Evolutionary conservation across 768 basidiomycete species (phyloP).

Genomic region (Tulasnella sp.): DNA sequence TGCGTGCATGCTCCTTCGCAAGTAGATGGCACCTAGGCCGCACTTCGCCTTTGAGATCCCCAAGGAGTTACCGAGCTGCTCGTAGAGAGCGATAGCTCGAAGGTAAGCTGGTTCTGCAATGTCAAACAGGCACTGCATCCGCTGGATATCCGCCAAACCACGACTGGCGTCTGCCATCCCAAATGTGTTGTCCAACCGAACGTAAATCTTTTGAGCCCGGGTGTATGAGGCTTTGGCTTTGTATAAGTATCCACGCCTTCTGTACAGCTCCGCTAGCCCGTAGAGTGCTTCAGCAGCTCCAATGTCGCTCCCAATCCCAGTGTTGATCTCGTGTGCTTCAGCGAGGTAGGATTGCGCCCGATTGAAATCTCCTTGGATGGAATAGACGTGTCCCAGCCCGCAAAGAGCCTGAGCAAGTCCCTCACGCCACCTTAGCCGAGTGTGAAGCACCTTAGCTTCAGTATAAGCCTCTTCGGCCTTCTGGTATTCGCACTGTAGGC

Average conservation of each 20-base stretch:
- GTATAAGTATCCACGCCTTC: not conserved
- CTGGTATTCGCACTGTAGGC: no score
- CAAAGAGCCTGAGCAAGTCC: no score
- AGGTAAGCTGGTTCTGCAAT: not conserved
- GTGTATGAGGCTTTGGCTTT: not conserved
- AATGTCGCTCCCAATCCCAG: no score
- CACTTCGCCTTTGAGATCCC: not conserved
- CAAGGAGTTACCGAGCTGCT: not conserved
- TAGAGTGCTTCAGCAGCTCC: not conserved
- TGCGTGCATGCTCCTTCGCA: not conserved
- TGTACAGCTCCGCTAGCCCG: not conserved
- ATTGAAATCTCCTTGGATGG: no score
- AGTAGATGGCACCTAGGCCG: not conserved
- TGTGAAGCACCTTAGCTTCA: no score
- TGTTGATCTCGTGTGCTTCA: no score
- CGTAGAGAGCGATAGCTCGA: not conserved
- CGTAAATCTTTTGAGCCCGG: not conserved
- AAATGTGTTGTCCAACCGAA: not conserved
- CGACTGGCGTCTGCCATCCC: no score
- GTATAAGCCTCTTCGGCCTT: no score
- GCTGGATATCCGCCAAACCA: not conserved
- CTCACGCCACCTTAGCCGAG: no score
- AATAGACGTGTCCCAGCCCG: no score
- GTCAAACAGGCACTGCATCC: not conserved
- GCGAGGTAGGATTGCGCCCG: no score